Percentiles rank a stretch among this genome's conserved stretches.
Conservation (phyloP, 345 rosid species). For the Camelina hispida region DNA sequence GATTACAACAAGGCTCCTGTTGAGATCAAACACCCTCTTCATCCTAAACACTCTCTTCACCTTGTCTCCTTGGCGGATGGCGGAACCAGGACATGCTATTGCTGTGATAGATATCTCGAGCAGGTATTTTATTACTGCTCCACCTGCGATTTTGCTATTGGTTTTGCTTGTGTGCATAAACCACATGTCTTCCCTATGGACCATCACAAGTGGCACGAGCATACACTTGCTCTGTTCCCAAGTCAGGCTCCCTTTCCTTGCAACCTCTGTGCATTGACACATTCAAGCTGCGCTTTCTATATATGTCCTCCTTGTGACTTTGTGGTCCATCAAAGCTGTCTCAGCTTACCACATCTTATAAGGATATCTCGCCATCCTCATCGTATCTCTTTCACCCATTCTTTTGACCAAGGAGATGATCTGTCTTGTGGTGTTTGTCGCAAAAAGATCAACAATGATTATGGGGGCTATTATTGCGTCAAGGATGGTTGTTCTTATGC, state of each 20-base stretch:
- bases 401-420: background rate
- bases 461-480: background rate
- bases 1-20: background rate
- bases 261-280: background rate
- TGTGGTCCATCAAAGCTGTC: background rate
- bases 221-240: background rate
- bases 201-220: slow-evolving; percentile 1
- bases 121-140: background rate
- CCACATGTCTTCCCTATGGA: background rate
- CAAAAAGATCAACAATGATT: too few species aligned
- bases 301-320: background rate
- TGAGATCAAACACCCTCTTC: slow-evolving; percentile 9
- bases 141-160: background rate
- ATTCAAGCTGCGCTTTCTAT: background rate
- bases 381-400: background rate
- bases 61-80: background rate
- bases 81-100: background rate
- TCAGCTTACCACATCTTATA: background rate
- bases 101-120: background rate
- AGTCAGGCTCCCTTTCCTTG: background rate
- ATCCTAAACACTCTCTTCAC: slow-evolving; percentile 13
- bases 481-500: background rate
- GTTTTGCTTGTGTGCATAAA: background rate
- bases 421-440: background rate
- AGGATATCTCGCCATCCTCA: slow-evolving; percentile 18